These are phyloP conservation scores for Albifimbria verrucaria DNA, from an alignment of 2,329 filamentous ascomycete genomes.

Conservation along the genomic window DNA sequence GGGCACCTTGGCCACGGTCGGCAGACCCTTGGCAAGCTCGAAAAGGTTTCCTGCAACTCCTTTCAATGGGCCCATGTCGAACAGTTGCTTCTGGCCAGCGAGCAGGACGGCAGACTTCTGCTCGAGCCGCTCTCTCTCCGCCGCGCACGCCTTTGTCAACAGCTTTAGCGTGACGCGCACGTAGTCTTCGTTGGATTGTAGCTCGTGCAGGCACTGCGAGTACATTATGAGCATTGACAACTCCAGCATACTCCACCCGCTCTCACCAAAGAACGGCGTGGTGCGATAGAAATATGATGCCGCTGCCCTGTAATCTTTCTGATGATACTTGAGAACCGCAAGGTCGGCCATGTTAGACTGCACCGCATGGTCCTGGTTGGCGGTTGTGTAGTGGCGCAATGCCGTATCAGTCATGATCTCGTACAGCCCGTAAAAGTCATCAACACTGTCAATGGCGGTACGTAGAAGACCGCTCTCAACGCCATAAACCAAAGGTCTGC, in stretches of 20 bases:
- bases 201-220: constrained; percentile 72
- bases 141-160: constrained; percentile 61
- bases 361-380: constrained; percentile 73
- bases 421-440: constrained; percentile 64
- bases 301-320: constrained; percentile 70
- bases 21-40: constrained; percentile 38
- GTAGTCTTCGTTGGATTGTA: constrained; percentile 76
- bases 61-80: constrained; percentile 37
- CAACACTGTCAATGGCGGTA: constrained; percentile 57
- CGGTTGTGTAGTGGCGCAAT: constrained; percentile 76
- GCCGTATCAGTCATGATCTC: constrained; percentile 81
- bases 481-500: constrained; percentile 26
- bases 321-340: constrained; percentile 76
- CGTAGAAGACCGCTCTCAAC: constrained; percentile 50
- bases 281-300: constrained; percentile 75
- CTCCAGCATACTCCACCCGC: constrained; percentile 76
- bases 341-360: constrained; percentile 80
- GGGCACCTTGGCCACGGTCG: constrained; percentile 63
- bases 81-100: constrained; percentile 8
- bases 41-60: constrained; percentile 48
- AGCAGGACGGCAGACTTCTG: constrained; percentile 25
- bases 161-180: constrained; percentile 72
- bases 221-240: constrained; percentile 84
- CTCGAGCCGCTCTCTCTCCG: constrained; percentile 46
- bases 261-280: constrained; percentile 73